Percentiles rank a stretch among this genome's conserved stretches.
phyloP scores from a whole-genome alignment of 345 rosid species.

The Euclidium syriacum region DNA sequence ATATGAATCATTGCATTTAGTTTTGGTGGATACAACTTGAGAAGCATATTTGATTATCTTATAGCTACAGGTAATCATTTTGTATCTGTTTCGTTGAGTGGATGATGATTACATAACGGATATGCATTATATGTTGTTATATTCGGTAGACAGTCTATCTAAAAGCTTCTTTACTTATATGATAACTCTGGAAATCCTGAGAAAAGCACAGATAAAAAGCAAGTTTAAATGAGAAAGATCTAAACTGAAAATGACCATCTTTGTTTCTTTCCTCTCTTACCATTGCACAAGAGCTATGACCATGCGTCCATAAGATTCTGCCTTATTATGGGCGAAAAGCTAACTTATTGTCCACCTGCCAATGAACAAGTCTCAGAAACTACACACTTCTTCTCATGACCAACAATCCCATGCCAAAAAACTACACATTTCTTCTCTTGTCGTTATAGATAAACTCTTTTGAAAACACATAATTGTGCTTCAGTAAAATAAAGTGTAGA shows the following conservation, averaged over 20 bases:
- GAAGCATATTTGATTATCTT: conserved; percentile 3
- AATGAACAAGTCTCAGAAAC: too few species aligned
- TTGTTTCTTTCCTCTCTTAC: conserved; percentile 32
- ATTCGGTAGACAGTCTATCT: neutral
- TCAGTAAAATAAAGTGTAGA: too few species aligned
- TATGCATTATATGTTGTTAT: neutral
- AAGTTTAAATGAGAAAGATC: too few species aligned
- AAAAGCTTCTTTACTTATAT: neutral
- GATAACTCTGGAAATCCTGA: neutral
- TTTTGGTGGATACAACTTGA: conserved; percentile 16
- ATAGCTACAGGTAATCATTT: conserved; percentile 6
- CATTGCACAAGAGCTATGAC: conserved; percentile 64
- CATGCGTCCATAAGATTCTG: conserved; percentile 78
- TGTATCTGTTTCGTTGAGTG: conserved; percentile 14
- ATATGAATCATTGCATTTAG: neutral
- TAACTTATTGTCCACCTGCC: too few species aligned
- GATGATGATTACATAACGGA: neutral
- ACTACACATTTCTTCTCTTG: too few species aligned
- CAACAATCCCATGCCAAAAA: too few species aligned
- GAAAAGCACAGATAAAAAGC: too few species aligned
- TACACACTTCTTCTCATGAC: too few species aligned
- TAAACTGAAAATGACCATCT: neutral
- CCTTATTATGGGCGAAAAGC: conserved; percentile 90
- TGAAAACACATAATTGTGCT: too few species aligned
- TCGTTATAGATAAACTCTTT: too few species aligned